A percentile compares a stretch with the other conserved stretches of the same genome.
These are phyloP conservation scores for Trametes polyzona DNA, from an alignment of 1,284 basidiomycete species.

Conservation along the genomic window DNA sequence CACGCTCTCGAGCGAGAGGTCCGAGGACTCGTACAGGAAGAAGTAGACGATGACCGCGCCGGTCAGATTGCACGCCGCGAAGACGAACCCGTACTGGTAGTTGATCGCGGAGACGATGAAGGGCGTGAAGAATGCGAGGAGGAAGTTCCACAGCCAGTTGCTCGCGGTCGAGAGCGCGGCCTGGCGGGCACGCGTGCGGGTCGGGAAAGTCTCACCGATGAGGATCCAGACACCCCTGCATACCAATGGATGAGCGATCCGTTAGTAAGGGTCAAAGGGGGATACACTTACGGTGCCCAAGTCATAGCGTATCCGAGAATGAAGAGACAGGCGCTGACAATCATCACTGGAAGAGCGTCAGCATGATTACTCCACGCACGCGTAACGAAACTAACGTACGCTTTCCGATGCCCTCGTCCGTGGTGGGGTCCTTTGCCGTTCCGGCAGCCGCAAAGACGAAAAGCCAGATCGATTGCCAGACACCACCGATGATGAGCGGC, in stretches of 20 bases:
- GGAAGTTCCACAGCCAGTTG: conserved; percentile 79
- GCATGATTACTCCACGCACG: neutral
- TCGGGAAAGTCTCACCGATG: conserved; percentile 79
- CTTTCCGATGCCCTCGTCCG: conserved; percentile 54
- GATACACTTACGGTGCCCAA: conserved; percentile 59
- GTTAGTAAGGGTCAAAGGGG: neutral
- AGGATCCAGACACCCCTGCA: conserved; percentile 70
- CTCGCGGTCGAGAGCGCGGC: conserved; percentile 70
- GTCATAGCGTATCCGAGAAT: conserved; percentile 80
- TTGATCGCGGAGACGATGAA: conserved; percentile 61
- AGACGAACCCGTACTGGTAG: conserved; percentile 73
- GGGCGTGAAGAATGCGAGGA: conserved; percentile 77
- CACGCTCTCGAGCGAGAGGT: conserved; percentile 72
- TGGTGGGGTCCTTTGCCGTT: conserved; percentile 60
- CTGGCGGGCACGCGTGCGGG: conserved; percentile 76
- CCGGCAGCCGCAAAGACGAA: conserved; percentile 81
- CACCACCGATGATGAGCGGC: conserved; percentile 69
- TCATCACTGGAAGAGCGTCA: conserved; percentile 56
- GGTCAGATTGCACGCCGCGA: conserved; percentile 54
- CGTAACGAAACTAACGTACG: conserved; percentile 38
- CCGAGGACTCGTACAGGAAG: conserved; percentile 79
- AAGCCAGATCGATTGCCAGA: conserved; percentile 79
- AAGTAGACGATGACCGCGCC: conserved; percentile 72
- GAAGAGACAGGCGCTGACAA: conserved; percentile 79
- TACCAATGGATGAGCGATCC: neutral